These are phyloP conservation scores for Xylariaceae sp. DNA, from an alignment of 2,329 filamentous ascomycete genomes.

Conservation along the genomic window DNA sequence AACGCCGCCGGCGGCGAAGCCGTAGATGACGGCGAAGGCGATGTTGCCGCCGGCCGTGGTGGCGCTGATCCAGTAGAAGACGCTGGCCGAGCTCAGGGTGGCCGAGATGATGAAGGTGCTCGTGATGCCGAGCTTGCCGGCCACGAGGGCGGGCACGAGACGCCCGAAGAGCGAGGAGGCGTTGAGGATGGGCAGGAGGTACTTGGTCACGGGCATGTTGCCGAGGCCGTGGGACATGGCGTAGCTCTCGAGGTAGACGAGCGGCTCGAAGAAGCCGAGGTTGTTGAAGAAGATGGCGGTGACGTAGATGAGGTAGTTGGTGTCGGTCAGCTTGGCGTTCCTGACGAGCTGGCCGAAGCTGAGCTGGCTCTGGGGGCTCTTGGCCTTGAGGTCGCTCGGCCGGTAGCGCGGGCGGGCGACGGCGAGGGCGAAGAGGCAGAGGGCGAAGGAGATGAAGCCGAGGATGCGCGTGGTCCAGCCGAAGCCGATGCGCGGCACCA, in stretches of 20 bases:
- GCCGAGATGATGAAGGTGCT: conserved; percentile 30
- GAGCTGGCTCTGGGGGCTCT: too few relatives aligned
- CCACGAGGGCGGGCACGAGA: conserved; percentile 37
- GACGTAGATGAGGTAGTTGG: conserved; percentile 8
- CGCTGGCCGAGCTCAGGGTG: conserved; percentile 25
- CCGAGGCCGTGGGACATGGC: conserved; percentile 7
- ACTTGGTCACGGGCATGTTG: conserved; percentile 27
- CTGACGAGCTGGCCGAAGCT: too few relatives aligned
- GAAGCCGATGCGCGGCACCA: conserved; percentile 9
- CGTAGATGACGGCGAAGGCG: conserved; percentile 36
- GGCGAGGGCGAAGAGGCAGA: conserved; percentile 7
- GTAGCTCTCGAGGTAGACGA: conserved; percentile 10
- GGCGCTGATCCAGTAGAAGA: conserved; percentile 34
- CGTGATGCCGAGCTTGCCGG: conserved; percentile 32
- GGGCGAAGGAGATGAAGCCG: conserved; percentile 8
- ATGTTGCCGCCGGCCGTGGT: conserved; percentile 28
- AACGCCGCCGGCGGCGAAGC: conserved; percentile 38
- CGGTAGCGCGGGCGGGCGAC: conserved; percentile 10
- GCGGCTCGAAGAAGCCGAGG: conserved; percentile 10
- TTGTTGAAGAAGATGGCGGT: conserved; percentile 11
- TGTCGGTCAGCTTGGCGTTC: conserved; percentile 7
- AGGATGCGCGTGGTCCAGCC: conserved; percentile 10
- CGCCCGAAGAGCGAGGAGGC: conserved; percentile 41
- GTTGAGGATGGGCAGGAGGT: conserved; percentile 45
- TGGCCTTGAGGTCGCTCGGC: too few relatives aligned